Evolutionary conservation across 1,284 basidiomycete species (phyloP).

Genomic region (Bjerkandera adusta): DNA sequence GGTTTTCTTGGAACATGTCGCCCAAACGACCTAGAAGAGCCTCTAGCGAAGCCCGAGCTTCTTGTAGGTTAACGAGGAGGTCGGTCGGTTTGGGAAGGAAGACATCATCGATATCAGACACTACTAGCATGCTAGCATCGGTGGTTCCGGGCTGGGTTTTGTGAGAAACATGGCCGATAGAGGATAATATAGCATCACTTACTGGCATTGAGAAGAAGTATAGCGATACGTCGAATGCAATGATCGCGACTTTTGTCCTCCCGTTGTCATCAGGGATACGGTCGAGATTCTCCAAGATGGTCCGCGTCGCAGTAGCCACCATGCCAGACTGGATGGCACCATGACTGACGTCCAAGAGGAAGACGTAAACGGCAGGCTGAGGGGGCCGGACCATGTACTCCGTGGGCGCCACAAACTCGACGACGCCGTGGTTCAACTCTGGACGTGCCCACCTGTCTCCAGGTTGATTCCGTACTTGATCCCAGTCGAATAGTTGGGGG

Average conservation of each 20-base stretch:
- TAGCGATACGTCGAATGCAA: constrained; percentile 90
- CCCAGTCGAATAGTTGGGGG: constrained; percentile 98
- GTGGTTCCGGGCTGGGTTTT: constrained; percentile 65
- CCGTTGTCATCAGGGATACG: constrained; percentile 94
- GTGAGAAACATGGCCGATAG: constrained; percentile 10
- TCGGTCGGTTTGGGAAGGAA: constrained; percentile 98
- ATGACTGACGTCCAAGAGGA: constrained; percentile 96
- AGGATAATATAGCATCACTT: constrained; percentile 25
- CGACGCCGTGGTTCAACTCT: constrained; percentile 91
- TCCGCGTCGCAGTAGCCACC: constrained; percentile 96
- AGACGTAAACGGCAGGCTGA: constrained; percentile 95
- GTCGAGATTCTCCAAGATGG: constrained; percentile 93
- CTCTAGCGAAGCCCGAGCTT: constrained; percentile 83
- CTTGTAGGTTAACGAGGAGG: constrained; percentile 90
- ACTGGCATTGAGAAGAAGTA: constrained; percentile 96
- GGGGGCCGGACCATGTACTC: constrained; percentile 99
- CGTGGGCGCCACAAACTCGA: constrained; percentile 97
- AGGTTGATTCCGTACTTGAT: constrained; percentile 90
- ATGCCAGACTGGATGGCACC: constrained; percentile 92
- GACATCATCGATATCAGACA: constrained; percentile 95
- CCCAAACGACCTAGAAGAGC: constrained; percentile 79
- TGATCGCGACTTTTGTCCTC: constrained; percentile 90
- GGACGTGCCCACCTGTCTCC: constrained; percentile 94
- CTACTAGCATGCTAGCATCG: constrained; percentile 94
- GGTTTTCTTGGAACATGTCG: constrained; percentile 97